These are phyloP conservation scores for Botrytis cinerea DNA, from an alignment of 2,329 filamentous ascomycete genomes.

Conservation along the genomic window DNA sequence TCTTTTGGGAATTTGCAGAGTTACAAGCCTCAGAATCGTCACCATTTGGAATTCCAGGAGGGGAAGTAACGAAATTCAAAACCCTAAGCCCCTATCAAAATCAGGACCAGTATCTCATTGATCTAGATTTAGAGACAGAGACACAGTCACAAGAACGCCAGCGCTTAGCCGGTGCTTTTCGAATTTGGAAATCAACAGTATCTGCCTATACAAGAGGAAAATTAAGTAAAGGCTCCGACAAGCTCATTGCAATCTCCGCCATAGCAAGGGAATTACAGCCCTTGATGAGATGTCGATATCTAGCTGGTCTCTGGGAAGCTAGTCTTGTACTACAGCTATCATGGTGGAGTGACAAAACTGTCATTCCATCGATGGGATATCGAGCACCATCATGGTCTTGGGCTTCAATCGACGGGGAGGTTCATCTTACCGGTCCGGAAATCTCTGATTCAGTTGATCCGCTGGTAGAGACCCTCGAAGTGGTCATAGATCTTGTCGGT, in stretches of 20 bases:
- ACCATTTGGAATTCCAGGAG: background rate
- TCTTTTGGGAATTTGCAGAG: background rate
- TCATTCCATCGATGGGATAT: background rate
- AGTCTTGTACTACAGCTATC: background rate
- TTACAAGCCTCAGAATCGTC: background rate
- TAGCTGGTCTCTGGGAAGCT: background rate
- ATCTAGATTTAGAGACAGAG: fast-evolving
- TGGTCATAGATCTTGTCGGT: background rate
- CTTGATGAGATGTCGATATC: background rate
- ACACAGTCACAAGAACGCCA: fast-evolving
- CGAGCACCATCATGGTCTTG: conserved; percentile 4
- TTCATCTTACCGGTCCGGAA: fast-evolving
- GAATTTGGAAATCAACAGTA: fast-evolving
- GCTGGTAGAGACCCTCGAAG: background rate
- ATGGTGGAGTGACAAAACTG: fast-evolving
- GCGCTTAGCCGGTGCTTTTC: fast-evolving
- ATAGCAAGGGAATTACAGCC: background rate
- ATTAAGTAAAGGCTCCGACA: background rate
- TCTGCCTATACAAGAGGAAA: fast-evolving
- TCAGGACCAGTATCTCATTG: fast-evolving
- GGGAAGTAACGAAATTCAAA: no score
- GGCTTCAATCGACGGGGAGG: background rate
- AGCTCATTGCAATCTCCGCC: background rate
- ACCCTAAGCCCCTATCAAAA: no score
- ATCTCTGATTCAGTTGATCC: background rate